Percentiles rank a stretch among this genome's conserved stretches.
Evolutionary conservation across 495 filamentous ascomycete species (phyloP).

Genomic region (Neurospora sp.): DNA sequence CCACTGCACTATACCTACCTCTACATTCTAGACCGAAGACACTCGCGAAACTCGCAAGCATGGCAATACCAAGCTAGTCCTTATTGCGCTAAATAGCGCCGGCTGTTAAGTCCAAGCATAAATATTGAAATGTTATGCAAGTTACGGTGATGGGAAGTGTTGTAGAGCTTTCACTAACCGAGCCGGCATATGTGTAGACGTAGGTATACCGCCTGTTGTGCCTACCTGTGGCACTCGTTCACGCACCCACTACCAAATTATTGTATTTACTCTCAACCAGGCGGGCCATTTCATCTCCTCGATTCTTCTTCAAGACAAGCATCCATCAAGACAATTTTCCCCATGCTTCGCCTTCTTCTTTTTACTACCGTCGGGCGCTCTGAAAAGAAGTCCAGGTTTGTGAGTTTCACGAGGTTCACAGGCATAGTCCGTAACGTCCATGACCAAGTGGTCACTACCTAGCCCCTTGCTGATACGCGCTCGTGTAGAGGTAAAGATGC

Average conservation of each 20-base stretch:
- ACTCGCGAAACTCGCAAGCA: background rate
- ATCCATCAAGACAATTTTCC: no score
- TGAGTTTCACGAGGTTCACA: background rate
- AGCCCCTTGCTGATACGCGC: background rate
- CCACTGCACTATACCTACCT: background rate
- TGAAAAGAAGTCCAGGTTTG: background rate
- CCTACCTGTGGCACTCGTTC: no score
- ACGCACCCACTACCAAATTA: no score
- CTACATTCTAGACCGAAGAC: background rate
- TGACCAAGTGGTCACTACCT: background rate
- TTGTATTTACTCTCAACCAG: no score
- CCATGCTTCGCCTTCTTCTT: no score
- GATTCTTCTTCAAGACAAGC: no score
- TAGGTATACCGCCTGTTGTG: no score
- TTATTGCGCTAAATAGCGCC: background rate
- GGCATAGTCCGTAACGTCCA: no score
- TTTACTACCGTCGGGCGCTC: no score
- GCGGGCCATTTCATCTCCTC: no score
- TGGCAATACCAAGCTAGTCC: background rate
- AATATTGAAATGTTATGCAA: background rate
- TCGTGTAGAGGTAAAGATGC: background rate
- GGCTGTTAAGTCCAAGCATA: background rate
- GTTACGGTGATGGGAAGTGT: background rate
- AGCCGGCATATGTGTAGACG: no score
- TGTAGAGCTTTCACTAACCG: no score